Percentiles rank a stretch among this genome's conserved stretches.
Conservation (phyloP, 2,329 filamentous ascomycete genomes). For the Pyrenochaeta sp. region DNA sequence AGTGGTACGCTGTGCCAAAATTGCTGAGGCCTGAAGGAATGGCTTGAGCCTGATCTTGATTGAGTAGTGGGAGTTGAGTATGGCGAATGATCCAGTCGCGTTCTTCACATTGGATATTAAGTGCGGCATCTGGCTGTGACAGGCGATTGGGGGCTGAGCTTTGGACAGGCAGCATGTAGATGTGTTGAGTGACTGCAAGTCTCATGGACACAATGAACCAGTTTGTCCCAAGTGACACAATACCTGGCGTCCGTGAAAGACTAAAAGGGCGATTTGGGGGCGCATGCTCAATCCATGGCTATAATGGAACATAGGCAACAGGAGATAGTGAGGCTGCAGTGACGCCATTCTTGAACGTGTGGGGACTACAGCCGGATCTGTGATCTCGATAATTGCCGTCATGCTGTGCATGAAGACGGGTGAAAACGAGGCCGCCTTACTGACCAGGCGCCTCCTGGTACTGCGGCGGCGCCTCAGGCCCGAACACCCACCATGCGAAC, state of each 20-base stretch:
- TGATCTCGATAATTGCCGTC: neutral
- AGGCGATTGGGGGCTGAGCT: too few species aligned
- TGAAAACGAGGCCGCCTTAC: conserved; percentile 1
- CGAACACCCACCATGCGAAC: neutral
- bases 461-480: neutral
- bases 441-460: too few species aligned
- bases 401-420: neutral
- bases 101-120: too few species aligned
- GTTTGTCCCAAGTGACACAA: too few species aligned
- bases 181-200: too few species aligned
- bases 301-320: neutral
- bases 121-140: too few species aligned
- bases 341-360: neutral
- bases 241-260: too few species aligned
- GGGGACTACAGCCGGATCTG: neutral
- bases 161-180: too few species aligned
- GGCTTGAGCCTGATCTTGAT: neutral
- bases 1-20: neutral
- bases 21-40: neutral
- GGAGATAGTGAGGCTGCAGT: neutral
- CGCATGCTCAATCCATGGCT: neutral
- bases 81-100: neutral
- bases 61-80: neutral
- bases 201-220: too few species aligned
- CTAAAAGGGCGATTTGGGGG: too few species aligned